Conservation (phyloP, 1,284 basidiomycete genomes). For the Pseudozyma thailandica region DNA sequence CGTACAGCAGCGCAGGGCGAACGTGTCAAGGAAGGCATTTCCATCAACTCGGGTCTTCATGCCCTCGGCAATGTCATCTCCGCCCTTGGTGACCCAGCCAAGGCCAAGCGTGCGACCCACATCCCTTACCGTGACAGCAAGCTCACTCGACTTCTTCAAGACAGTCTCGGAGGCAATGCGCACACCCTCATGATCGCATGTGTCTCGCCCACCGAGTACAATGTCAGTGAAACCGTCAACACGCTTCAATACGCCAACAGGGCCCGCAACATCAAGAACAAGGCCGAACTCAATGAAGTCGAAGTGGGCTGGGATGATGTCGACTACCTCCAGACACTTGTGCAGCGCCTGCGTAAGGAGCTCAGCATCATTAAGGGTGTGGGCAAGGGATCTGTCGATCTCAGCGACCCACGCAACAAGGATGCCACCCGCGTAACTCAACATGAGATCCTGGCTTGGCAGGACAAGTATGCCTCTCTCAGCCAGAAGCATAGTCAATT, state of each 20-base stretch:
- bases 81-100: constrained; percentile 90
- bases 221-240: constrained; percentile 92
- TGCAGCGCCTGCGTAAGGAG: constrained; percentile 78
- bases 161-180: constrained; percentile 97
- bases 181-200: constrained; percentile 99
- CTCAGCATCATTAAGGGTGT: constrained; percentile 80
- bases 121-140: constrained; percentile 98
- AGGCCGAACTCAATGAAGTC: constrained; percentile 88
- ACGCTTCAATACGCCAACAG: constrained; percentile 98
- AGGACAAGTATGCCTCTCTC: constrained; percentile 82
- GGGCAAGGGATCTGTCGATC: constrained; percentile 42
- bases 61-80: constrained; percentile 98
- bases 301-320: constrained; percentile 99
- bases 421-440: constrained; percentile 40
- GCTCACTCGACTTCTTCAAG: constrained; percentile 90
- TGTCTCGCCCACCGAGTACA: constrained; percentile 94
- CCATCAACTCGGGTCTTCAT: constrained; percentile 91
- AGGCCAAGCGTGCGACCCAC: constrained; percentile 73
- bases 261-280: constrained; percentile 96
- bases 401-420: constrained; percentile 34
- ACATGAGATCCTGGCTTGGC: constrained; percentile 79
- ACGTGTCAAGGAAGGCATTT: constrained; percentile 87
- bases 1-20: constrained; percentile 78
- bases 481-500: constrained; percentile 85
- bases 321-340: constrained; percentile 82